Evolutionary conservation across 257 asterid genomes (phyloP), one percentile per base, ranked within the genome.

Genomic region (Fraxinus anomala): DNA sequence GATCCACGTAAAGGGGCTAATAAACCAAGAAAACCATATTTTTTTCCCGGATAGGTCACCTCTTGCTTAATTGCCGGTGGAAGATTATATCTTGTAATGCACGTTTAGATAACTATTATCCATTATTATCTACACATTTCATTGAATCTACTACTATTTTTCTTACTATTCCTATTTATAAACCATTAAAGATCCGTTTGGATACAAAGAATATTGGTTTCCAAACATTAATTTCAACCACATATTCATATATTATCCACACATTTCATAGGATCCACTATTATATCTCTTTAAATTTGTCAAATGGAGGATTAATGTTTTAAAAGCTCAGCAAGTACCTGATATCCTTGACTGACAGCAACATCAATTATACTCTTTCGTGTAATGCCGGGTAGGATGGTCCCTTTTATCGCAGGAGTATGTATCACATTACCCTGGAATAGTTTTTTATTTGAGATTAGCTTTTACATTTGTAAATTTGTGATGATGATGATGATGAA

Each of bases 331-430:
- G 11, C 24, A 31, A 0, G 49, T 81, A 85, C 91, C 91, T 81
- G 78, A 74, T 79, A 87, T 71, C 91, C 89, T 80, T 79, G 91
- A 77, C 47, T 82, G 37, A 63, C 65, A 71, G 91, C 89, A 56
- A 87, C 86, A n/a, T 87, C 89, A 21, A 87, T 81, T 74, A 87
- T 80, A 78, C 89, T 87, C 75, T 87, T 87, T 24, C 89, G 83
- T 2, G 91, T 87, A 72, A 87, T 82, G 70, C 91, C 91, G 1
- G 89, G 88, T 12, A 87, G 87, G 78, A 87, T 87, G 34, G 88
- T 87, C 79, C 91, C 88, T 80, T 82, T 82, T 24, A 83, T 83
- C 40, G 86, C 84, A 71, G 91, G 91, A 63, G 91, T 87, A 59
- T 77, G 73, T 47, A 87, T 80, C 63, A 85, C 80, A 77, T 85